A percentile compares a stretch with the other conserved stretches of the same genome.
phyloP scores from a whole-genome alignment of 257 asterid genomes.

The Oldenlandia corymbosa region DNA sequence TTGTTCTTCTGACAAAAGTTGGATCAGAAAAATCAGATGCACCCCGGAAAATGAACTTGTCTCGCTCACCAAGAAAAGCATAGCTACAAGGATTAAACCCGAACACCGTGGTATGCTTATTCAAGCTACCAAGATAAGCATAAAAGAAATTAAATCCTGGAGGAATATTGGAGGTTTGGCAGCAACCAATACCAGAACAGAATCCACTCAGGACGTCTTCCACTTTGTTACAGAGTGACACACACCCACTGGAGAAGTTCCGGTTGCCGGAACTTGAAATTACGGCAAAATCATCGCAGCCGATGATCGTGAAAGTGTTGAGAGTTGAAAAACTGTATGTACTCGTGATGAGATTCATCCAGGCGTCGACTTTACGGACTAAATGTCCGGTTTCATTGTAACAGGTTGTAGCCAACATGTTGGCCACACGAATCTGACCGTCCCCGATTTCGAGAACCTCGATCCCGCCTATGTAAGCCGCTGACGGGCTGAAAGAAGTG shows the following conservation, averaged over 20 bases:
- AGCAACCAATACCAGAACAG: constrained; percentile 68
- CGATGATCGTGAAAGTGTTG: constrained; percentile 51
- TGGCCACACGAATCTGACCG: constrained; percentile 40
- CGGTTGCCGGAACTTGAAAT: constrained; percentile 16
- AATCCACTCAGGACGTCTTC: constrained; percentile 35
- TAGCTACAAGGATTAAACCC: constrained; percentile 56
- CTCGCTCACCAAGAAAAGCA: constrained; percentile 57
- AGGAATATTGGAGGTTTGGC: constrained; percentile 62
- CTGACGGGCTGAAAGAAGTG: constrained; percentile 51
- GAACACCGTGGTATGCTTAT: constrained; percentile 33
- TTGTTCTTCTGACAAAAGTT: constrained; percentile 23
- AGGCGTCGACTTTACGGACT: constrained; percentile 9
- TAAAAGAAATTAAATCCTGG: constrained; percentile 25
- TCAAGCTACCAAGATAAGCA: constrained; percentile 7
- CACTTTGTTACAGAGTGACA: constrained; percentile 32
- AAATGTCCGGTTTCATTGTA: constrained; percentile 29
- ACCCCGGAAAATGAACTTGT: constrained; percentile 39
- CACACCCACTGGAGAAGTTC: constrained; percentile 48
- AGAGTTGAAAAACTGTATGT: constrained; percentile 48
- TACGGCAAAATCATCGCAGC: constrained; percentile 55
- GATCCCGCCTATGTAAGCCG: constrained; percentile 22
- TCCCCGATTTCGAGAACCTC: constrained; percentile 44
- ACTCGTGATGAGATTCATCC: constrained; percentile 19
- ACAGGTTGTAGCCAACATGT: constrained; percentile 37
- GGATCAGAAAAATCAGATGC: constrained; percentile 45